A percentile compares a stretch with the other conserved stretches of the same genome.
These are phyloP conservation scores for Bisporella sp. DNA, from an alignment of 2,329 filamentous ascomycete genomes.

Conservation along the genomic window DNA sequence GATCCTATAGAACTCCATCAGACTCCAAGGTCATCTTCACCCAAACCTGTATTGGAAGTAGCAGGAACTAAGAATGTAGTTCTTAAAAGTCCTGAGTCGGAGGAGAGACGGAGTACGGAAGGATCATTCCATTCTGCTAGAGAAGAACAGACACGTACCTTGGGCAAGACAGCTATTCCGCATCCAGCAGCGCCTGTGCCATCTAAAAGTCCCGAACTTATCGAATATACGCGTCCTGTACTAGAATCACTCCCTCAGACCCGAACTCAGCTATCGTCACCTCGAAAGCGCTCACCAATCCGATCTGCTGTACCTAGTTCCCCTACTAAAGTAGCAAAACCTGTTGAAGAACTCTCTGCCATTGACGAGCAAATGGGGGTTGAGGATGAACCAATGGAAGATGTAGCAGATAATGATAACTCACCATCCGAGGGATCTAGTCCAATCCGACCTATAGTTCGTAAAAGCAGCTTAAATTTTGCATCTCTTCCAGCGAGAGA, in stretches of 20 bases:
- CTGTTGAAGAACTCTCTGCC: background rate
- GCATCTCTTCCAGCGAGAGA: slow-evolving; percentile 87
- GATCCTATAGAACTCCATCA: slow-evolving; percentile 1
- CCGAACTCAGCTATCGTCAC: background rate
- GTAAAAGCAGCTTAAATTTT: slow-evolving; percentile 94
- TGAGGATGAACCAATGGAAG: slow-evolving; percentile 1
- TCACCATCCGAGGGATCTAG: slow-evolving; percentile 67
- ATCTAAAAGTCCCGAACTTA: background rate
- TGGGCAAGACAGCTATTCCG: slow-evolving; percentile 4
- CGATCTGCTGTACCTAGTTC: background rate
- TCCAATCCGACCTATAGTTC: slow-evolving; percentile 65
- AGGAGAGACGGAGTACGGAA: slow-evolving; percentile 20
- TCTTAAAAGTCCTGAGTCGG: slow-evolving; percentile 10
- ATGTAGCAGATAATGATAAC: slow-evolving; percentile 37
- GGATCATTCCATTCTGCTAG: slow-evolving; percentile 36
- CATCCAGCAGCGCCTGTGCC: slow-evolving; percentile 4
- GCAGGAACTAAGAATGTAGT: too few species aligned
- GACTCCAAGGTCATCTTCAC: background rate
- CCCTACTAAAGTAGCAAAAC: background rate
- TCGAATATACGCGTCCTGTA: slow-evolving; percentile 1
- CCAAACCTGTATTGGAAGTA: slow-evolving; percentile 1
- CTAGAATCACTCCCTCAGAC: background rate
- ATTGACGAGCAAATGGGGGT: background rate
- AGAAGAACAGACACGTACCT: slow-evolving; percentile 35
- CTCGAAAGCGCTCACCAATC: background rate